Evolutionary conservation across 208 protist species (phyloP).

Genomic region (Crithidia fasciculata): DNA sequence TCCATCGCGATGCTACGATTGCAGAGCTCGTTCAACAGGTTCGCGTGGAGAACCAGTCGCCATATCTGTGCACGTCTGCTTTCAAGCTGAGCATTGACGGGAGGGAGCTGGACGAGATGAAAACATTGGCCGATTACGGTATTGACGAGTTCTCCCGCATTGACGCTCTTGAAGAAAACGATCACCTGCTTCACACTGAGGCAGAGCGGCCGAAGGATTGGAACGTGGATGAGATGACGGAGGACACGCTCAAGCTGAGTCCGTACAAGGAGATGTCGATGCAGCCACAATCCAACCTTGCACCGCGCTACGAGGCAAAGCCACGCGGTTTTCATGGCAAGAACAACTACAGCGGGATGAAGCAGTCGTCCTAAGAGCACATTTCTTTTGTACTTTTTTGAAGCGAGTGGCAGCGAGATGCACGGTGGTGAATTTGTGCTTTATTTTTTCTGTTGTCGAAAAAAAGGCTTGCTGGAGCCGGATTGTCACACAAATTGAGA

Average conservation of each 20-base stretch:
- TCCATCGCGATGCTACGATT: conserved; percentile 65
- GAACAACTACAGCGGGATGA: conserved; percentile 89
- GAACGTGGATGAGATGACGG: conserved; percentile 86
- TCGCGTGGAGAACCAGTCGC: conserved; percentile 81
- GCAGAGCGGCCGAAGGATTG: conserved; percentile 71
- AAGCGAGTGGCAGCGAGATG: no score
- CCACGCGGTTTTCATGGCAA: conserved; percentile 73
- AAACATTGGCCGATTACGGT: conserved; percentile 53
- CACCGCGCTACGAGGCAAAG: conserved; percentile 82
- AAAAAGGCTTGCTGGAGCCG: no score
- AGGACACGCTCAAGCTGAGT: conserved; percentile 46
- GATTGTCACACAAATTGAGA: no score
- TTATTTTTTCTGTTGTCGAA: neutral
- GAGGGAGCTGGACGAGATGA: conserved; percentile 62
- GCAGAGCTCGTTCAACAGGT: conserved; percentile 75
- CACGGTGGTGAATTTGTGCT: neutral
- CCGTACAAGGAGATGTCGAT: conserved; percentile 91
- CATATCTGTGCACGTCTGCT: conserved; percentile 72
- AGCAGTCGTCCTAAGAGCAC: conserved; percentile 46
- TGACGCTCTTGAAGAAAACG: conserved; percentile 76
- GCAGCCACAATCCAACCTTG: conserved; percentile 69
- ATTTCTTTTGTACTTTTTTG: neutral
- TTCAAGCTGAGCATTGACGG: conserved; percentile 79
- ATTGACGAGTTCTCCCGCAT: conserved; percentile 73
- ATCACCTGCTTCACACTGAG: conserved; percentile 70